Conservation (phyloP, 108 stramenopile species). For the Nitzschia sp. region DNA sequence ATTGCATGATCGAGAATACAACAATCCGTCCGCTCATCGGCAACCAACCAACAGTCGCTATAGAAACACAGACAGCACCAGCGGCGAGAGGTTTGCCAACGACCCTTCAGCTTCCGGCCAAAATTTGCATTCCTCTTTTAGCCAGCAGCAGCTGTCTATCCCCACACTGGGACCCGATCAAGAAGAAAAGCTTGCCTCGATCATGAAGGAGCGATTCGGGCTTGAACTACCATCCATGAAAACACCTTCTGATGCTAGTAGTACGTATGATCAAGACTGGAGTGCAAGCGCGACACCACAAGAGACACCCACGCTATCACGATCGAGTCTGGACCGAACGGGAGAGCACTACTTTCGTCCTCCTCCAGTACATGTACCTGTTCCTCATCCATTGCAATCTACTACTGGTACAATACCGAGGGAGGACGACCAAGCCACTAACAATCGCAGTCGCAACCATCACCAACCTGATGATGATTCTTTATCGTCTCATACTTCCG, state of each 20-base stretch:
- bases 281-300: not conserved
- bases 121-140: not conserved
- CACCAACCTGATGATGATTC: too few species aligned
- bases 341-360: too few species aligned
- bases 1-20: constrained; percentile 18
- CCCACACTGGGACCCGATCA: not conserved
- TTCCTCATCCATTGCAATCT: not conserved
- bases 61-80: too few species aligned
- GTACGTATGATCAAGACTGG: too few species aligned
- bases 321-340: not conserved
- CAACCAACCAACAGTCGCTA: too few species aligned
- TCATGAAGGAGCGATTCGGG: constrained; percentile 67
- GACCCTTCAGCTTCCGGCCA: not conserved
- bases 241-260: too few species aligned
- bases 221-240: constrained; percentile 40
- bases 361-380: too few species aligned
- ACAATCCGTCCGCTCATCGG: too few species aligned
- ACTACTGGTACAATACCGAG: not conserved
- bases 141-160: constrained; percentile 1
- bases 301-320: not conserved
- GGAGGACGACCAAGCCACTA: not conserved
- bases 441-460: too few species aligned
- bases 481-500: not conserved
- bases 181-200: constrained; percentile 14
- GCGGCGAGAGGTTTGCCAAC: not conserved